Evolutionary conservation across 2,329 filamentous ascomycete genomes (phyloP), one percentile per base, ranked within the genome.

Genomic region (Emmonsia crescens): DNA sequence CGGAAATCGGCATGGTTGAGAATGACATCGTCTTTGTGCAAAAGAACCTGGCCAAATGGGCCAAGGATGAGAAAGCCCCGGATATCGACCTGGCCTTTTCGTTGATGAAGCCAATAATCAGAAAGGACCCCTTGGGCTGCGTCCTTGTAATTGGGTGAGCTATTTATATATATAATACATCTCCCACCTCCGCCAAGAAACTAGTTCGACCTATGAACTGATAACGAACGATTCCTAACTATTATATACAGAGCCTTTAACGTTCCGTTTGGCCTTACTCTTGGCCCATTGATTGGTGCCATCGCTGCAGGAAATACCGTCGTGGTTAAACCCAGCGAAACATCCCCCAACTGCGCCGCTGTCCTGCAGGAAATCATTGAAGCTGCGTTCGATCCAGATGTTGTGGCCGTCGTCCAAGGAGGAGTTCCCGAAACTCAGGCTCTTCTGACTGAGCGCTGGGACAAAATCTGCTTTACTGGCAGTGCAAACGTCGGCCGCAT

Each of bases 391-490:
- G 94, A 97, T 72, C 83, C 85, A 1, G 83, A 85, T 19, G 87
- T 86, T 68, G 96, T 91, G 76, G 78, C 80, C 42, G 83, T 91
- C 62, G 80, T 96, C 67, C 94, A 96, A 73, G 94, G 94, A 63
- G 86, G 80, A 33, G 77, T 96, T 24, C 81, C 87, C 3, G 91
- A 96, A 79, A 91, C 89, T 3, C 90, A 89, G 54, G 86, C 85
- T 14, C 78, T 97, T 52, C 82, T 99, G 40, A 85, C 93, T 62
- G 85, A 91, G 78, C 93, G 93, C 75, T 99, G 92, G 88, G 92
- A 95, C 78, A 97, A 96, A 83, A 95, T 99, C 70, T 92, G 94
- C 80, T 99, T 96, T 79, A 99, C 94, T 0, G 94, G 94, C 60
- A 87, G 85, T 69, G 82, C 83, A 59, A 78, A 73, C 33, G 91